Base-by-base conservation (phyloP, 2,329 filamentous ascomycete genomes). In the Fusarium palustre region DNA sequence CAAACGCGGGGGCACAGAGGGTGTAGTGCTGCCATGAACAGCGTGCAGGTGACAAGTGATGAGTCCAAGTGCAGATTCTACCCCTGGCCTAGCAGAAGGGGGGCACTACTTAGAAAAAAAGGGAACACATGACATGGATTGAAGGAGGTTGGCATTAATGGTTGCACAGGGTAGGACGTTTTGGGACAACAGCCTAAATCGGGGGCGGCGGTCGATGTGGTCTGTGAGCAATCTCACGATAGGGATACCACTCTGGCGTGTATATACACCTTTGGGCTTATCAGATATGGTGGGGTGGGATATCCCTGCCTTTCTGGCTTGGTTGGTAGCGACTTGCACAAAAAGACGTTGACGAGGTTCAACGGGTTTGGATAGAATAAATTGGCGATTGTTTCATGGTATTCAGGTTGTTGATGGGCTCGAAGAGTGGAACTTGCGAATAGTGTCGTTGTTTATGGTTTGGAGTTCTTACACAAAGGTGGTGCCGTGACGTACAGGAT, bases 181-280 rank as follows among this genome's bases (percentile, higher is more conserved):
- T 50, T 33, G 38, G 66, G 50, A 18, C 41, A 33, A 30, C 47
- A 36, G 46, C 28, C 30, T 66, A 66, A 45, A 39, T 60, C 18
- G 24, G 24, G 47, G 54, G 57, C 43, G 33, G 31, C 34, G 50
- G 47, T 39, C 24, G 24, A 36, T n/a, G 33, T 50, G 48, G 33
- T 16, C 34, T 50, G 39, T 56, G 39, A 55, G 47, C 13, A 42
- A 22, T 36, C 36, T 52, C 49, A 50, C 24, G 56, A 69, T 61
- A 66, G 55, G 41, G 52, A 65, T 43, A 60, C 63, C 55, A 65
- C 53, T 59, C 65, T 65, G 59, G 61, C 61, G 61, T 64, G 61
- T 64, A 36, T 50, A 59, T 41, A 64, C 59, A 34, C 59, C 59
- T 16, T 24, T 33, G 46, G 50, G 45, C 59, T 64, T 50, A 50